Conservation (phyloP, 768 basidiomycete species). For the Ramaria rubella region DNA sequence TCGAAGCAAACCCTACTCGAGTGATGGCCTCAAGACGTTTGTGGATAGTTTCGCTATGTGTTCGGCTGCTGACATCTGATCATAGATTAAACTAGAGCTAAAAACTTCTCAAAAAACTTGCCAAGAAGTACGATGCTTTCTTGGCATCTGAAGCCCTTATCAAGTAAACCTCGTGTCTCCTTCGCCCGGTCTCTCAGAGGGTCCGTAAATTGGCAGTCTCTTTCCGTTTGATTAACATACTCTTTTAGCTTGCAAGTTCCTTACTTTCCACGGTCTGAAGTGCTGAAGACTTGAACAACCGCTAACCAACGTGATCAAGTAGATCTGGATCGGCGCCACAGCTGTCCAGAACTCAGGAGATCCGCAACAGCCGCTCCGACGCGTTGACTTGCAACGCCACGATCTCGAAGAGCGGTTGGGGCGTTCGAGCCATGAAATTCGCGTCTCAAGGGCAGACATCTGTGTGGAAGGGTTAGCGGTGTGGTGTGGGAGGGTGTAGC, state of each 20-base stretch:
- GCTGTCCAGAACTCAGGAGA: no score
- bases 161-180: slow-evolving; percentile 99
- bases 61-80: no score
- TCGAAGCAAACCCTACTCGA: slow-evolving; percentile 75
- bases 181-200: slow-evolving; percentile 99
- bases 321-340: no score
- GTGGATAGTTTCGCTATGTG: no score
- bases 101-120: slow-evolving; percentile 99
- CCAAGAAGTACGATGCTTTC: slow-evolving; percentile 99
- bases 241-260: slow-evolving; percentile 91
- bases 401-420: no score
- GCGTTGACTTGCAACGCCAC: no score
- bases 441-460: no score
- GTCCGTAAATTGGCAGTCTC: slow-evolving; percentile 29
- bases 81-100: slow-evolving; percentile 97
- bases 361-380: no score
- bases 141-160: slow-evolving; percentile 94
- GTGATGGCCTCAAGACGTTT: slow-evolving; percentile 98
- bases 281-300: slow-evolving; percentile 78
- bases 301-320: no score
- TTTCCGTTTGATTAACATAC: not conserved
- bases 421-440: no score
- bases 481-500: no score
- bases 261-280: slow-evolving; percentile 94
- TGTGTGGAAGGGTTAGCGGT: no score